Base-by-base conservation (phyloP, 495 filamentous ascomycete genomes). In the Xylona heveae region DNA sequence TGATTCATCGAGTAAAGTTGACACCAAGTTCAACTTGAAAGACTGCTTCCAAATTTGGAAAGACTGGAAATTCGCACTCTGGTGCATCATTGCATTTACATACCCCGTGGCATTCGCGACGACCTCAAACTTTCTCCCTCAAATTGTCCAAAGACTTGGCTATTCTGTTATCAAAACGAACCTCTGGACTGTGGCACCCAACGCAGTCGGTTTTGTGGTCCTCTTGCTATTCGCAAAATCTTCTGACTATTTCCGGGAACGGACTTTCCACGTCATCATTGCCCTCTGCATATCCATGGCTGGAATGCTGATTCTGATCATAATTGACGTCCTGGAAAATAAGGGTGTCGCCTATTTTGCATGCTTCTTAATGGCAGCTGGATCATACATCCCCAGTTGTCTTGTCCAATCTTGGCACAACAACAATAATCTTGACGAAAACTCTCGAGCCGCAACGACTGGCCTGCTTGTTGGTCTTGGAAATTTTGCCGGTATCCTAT, bases 291-390 rank as follows among this genome's bases (percentile, higher is more conserved):
- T 81, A 44, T 77, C 77, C 0, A 74, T 80, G 39, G 53, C 68
- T 29, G 78, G 78, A 3, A 75, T 84, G 49, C 62, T 80, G 43
- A 75, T 84, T 44, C 80, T 71, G 38, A 70, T 70, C 0, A 56
- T 64, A 20, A 74, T 80, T 35, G 65, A 81, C 42, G 71, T 77
- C 10, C 38, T 64, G 35, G 37, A 46, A 1, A 48, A 72, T 20
- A 49, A 69, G 6, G 57, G 66, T 19, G 57, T 81, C 2, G 76
- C 74, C 2, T 84, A 84, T 36, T 82, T 77, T 34, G 73, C 75
- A 6, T 66, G 61, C 15, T 84, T 82, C 47, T 78, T 82, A 73
- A 81, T 84, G 74, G 72, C 67, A 8, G 81, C 76, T 74, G 64
- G 64, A 9, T 66, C 61, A 0, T 66, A 57, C 12, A 62, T 60